Evolutionary conservation across 2,329 filamentous ascomycete genomes (phyloP).

Genomic region (Sclerotinia spermophila): DNA sequence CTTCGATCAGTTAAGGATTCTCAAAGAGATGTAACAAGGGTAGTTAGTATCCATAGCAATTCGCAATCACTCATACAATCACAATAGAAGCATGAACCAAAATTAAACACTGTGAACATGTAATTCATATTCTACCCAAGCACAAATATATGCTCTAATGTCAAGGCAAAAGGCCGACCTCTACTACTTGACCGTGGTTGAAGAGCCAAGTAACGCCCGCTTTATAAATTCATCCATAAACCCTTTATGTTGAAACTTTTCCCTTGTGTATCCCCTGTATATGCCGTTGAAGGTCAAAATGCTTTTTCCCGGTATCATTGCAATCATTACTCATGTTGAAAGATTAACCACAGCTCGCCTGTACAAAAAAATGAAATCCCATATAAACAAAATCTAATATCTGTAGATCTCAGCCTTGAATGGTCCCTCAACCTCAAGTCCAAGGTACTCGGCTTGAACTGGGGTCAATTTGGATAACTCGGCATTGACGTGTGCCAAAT

Average conservation of each 20-base stretch:
- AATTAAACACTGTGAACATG: constrained; percentile 16
- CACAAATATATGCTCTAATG: constrained; percentile 28
- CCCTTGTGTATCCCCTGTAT: constrained; percentile 32
- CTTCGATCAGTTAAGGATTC: background rate
- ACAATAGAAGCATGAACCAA: background rate
- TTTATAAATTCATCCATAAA: constrained; percentile 28
- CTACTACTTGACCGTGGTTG: constrained; percentile 40
- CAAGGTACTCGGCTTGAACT: constrained; percentile 93
- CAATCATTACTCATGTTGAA: constrained; percentile 51
- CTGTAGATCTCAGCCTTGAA: constrained; percentile 84
- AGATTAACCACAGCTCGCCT: constrained; percentile 27
- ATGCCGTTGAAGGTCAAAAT: constrained; percentile 62
- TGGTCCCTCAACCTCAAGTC: constrained; percentile 79
- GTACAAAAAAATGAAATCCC: constrained; percentile 24
- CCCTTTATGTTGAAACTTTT: constrained; percentile 40
- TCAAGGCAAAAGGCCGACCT: constrained; percentile 35
- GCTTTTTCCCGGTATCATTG: constrained; percentile 54
- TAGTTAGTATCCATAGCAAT: background rate
- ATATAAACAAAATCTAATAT: constrained; percentile 35
- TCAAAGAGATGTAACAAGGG: background rate
- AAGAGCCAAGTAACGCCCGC: constrained; percentile 41
- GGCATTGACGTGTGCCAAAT: constrained; percentile 89
- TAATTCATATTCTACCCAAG: constrained; percentile 21
- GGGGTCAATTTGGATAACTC: constrained; percentile 83
- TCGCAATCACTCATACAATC: background rate